Evolutionary conservation across 805 yeast genomes (phyloP).

Genomic region (Brettanomyces bruxellensis): DNA sequence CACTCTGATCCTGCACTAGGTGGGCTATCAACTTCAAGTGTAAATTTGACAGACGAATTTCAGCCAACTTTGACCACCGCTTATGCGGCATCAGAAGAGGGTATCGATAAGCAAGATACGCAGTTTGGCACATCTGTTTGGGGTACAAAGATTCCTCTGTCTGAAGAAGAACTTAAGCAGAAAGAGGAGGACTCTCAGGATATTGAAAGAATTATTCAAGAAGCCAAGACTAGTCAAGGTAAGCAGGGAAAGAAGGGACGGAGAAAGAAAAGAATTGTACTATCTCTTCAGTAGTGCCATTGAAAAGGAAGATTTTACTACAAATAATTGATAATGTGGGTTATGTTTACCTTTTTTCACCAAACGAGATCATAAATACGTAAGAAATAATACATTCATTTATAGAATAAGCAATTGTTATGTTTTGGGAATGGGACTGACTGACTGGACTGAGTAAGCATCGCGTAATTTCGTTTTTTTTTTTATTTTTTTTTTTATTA

Average conservation of each 20-base stretch:
- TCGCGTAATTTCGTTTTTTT: too few species aligned
- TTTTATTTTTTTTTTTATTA: too few species aligned
- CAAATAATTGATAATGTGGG: conserved; percentile 1
- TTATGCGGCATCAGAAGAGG: neutral
- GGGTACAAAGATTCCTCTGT: conserved; percentile 57
- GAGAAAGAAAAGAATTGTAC: conserved; percentile 31
- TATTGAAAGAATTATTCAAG: conserved; percentile 39
- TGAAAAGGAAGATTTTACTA: conserved; percentile 1
- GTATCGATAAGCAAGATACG: conserved; percentile 3
- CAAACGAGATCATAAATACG: neutral
- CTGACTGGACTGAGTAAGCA: too few species aligned
- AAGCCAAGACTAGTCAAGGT: conserved; percentile 40
- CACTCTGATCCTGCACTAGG: conserved; percentile 7
- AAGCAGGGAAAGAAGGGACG: conserved; percentile 27
- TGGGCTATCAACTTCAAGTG: conserved; percentile 8
- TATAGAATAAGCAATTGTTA: too few species aligned
- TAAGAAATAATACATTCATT: too few species aligned
- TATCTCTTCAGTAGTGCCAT: conserved; percentile 1
- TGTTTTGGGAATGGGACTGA: too few species aligned
- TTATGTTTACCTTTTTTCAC: neutral
- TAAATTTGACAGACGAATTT: neutral
- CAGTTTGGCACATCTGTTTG: conserved; percentile 46
- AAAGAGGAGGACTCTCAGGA: conserved; percentile 36
- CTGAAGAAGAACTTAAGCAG: conserved; percentile 27
- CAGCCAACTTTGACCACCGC: conserved; percentile 9